Conservation (phyloP, 345 rosid species). For the Dipteronia dyeriana region DNA sequence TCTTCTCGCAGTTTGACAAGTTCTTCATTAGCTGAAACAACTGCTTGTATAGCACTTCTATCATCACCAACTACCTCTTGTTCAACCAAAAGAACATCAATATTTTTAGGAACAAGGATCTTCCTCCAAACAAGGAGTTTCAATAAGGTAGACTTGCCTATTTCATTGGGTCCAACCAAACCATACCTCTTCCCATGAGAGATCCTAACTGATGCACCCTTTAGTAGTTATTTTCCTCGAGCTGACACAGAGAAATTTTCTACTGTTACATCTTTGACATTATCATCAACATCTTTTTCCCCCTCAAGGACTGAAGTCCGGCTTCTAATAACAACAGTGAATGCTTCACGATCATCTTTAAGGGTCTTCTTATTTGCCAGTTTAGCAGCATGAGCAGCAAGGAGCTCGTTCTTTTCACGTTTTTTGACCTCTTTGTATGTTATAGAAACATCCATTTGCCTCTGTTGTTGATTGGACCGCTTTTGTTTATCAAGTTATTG, state of each 20-base stretch:
- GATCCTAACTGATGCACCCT: conserved; percentile 37
- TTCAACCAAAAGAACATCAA: conserved; percentile 39
- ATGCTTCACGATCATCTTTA: conserved; percentile 42
- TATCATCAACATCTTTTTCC: conserved; percentile 37
- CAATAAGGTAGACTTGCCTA: conserved; percentile 36
- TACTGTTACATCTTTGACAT: conserved; percentile 36
- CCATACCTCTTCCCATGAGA: conserved; percentile 49
- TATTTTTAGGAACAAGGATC: conserved; percentile 39
- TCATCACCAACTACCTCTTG: conserved; percentile 42
- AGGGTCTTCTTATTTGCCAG: conserved; percentile 34
- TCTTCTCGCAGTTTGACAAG: conserved; percentile 26
- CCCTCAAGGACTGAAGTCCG: conserved; percentile 40
- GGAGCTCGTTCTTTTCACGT: conserved; percentile 34
- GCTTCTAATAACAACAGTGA: conserved; percentile 42
- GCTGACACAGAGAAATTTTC: conserved; percentile 44
- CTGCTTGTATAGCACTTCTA: conserved; percentile 36
- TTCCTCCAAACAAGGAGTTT: conserved; percentile 43
- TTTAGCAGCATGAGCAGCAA: conserved; percentile 31
- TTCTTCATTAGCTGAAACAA: conserved; percentile 39
- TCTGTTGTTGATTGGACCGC: conserved; percentile 12
- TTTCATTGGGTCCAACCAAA: conserved; percentile 42
- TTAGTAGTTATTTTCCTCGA: conserved; percentile 40
- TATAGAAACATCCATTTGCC: conserved; percentile 25
- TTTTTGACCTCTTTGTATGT: conserved; percentile 33
- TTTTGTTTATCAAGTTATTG: background rate